Evolutionary conservation across 2,329 filamentous ascomycete genomes (phyloP), one percentile per base, ranked within the genome.

Genomic region (Pseudopithomyces maydicus): DNA sequence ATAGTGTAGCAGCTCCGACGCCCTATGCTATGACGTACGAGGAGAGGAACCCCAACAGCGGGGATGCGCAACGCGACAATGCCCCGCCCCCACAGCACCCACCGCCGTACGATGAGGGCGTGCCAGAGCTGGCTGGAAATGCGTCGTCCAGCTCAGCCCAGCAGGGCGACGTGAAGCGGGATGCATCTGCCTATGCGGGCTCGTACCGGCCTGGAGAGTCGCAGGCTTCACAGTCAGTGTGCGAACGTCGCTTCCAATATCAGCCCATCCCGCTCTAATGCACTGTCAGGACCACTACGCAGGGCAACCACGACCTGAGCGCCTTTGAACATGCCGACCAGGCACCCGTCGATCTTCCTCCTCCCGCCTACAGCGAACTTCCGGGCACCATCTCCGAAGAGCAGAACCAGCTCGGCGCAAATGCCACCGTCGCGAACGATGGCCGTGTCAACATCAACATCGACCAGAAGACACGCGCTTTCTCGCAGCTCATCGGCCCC

Each of bases 391-490:
- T 79, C 23, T 55, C 61, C 19, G 68, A 74, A 55, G 74, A 78
- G 33, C 74, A 74, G 35, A 66, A 71, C 36, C 76, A 72, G 35
- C 57, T 78, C 38, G 76, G 77, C 46, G 77, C 77, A 10, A 83
- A 82, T 75, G 84, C 82, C 2, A 56, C 69, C 7, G 70, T 75
- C 19, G 66, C 67, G 8, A 68, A 71, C 11, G 76, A 78, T 62
- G 76, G 76, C 22, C 73, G 76, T 58, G 75, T 78, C 51, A 76
- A 78, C 52, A 78, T 78, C 46, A 67, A 67, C 48, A 78, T 78
- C 64, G 69, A 76, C 43, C 73, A 77, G 56, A 74, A 73, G 62
- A 68, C 66, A 36, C 69, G 70, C 15, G 65, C 67, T 11, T 61
- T 78, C 2, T 76, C 76, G 10, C 69, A 71, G 39, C 55, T 78